phyloP scores from a whole-genome alignment of 148 eudicot species.

The Vaccinium macrocarpon region DNA sequence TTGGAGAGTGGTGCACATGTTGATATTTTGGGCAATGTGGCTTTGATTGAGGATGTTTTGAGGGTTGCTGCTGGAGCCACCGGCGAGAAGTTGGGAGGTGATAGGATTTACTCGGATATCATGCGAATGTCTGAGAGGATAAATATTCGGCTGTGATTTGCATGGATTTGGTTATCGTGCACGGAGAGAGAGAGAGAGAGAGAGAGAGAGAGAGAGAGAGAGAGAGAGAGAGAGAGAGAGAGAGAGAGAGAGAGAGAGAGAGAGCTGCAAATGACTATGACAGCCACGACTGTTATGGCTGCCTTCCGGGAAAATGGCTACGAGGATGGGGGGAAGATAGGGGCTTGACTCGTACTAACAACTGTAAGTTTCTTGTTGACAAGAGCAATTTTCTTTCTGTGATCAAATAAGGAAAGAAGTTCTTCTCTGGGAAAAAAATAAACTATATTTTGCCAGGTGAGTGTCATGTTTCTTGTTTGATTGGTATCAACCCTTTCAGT shows the following conservation, averaged over 20 bases:
- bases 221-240: neutral
- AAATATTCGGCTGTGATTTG: conserved; percentile 28
- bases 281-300: neutral
- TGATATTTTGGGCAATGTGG: conserved; percentile 49
- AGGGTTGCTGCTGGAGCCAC: conserved; percentile 42
- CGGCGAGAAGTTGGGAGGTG: conserved; percentile 40
- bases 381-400: neutral
- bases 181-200: neutral
- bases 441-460: neutral
- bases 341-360: neutral
- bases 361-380: conserved; percentile 14
- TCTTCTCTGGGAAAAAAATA: neutral
- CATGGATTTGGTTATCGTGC: neutral
- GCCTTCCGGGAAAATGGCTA: neutral
- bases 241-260: neutral
- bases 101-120: conserved; percentile 38
- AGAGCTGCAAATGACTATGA: neutral
- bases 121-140: conserved; percentile 35
- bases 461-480: neutral
- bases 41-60: conserved; percentile 45
- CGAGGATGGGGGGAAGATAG: neutral
- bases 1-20: conserved; percentile 47
- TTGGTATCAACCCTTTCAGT: neutral
- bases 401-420: conserved; percentile 14
- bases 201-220: neutral